phyloP scores from a whole-genome alignment of 176 grass and related monocot genomes.

The Oryza meyeriana region DNA sequence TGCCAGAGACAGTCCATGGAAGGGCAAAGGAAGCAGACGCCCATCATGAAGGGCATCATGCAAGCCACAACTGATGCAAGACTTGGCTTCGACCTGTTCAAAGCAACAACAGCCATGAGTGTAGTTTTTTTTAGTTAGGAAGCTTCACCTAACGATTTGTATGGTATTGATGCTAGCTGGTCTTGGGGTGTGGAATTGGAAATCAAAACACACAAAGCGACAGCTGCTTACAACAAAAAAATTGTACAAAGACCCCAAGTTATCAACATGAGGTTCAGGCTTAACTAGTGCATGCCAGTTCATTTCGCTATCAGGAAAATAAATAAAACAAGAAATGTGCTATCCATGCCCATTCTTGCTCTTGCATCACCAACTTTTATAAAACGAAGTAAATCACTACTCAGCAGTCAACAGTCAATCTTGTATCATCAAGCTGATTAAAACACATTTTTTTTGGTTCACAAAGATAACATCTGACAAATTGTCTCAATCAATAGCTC shows the following conservation, averaged over 20 bases:
- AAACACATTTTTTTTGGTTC: neutral
- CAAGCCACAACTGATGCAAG: conserved; percentile 86
- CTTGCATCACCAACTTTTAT: neutral
- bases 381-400: neutral
- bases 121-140: neutral
- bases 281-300: neutral
- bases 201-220: neutral
- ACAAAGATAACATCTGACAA: conserved; percentile 1
- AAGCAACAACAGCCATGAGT: neutral
- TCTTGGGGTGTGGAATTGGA: neutral
- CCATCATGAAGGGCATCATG: conserved; percentile 94
- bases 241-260: neutral
- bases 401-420: neutral
- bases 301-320: neutral
- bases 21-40: conserved; percentile 84
- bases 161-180: neutral
- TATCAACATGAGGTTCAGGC: neutral
- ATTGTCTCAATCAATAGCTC: neutral
- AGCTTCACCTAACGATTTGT: neutral
- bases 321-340: neutral
- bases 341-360: neutral
- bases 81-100: conserved; percentile 77
- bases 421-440: neutral
- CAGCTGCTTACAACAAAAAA: neutral
- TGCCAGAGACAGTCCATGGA: conserved; percentile 96